phyloP scores from a whole-genome alignment of 2,329 filamentous ascomycete species.

The Ophiostoma sp. region DNA sequence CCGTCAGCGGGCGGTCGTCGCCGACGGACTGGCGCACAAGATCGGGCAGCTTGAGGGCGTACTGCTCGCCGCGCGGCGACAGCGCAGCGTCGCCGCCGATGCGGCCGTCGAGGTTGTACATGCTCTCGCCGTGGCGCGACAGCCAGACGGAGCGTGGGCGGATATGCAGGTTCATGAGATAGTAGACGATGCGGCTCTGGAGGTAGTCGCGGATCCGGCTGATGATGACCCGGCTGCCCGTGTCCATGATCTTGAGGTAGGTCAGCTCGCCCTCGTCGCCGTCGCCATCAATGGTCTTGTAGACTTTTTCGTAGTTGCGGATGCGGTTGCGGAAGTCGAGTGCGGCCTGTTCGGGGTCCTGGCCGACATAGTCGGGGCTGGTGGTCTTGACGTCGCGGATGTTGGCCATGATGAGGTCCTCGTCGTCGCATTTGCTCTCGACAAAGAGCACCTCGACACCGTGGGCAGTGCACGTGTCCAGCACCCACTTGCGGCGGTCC shows the following conservation, averaged over 20 bases:
- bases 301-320: constrained; percentile 94
- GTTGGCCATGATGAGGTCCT: constrained; percentile 95
- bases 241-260: constrained; percentile 96
- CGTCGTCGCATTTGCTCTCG: constrained; percentile 93
- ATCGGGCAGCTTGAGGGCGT: constrained; percentile 77
- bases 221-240: constrained; percentile 94
- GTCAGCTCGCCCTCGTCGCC: constrained; percentile 78
- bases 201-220: constrained; percentile 96
- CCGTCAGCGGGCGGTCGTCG: constrained; percentile 55
- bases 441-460: constrained; percentile 90
- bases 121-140: constrained; percentile 91
- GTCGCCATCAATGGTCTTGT: constrained; percentile 81
- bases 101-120: constrained; percentile 82
- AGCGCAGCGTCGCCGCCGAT: constrained; percentile 90
- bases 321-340: constrained; percentile 91
- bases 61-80: constrained; percentile 79
- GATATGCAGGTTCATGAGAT: constrained; percentile 97
- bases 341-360: constrained; percentile 87
- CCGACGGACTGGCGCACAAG: constrained; percentile 82
- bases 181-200: constrained; percentile 94
- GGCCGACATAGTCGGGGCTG: constrained; percentile 87
- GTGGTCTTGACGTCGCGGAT: constrained; percentile 97
- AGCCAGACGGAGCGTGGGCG: constrained; percentile 95
- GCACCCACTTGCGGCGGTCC: constrained; percentile 81
- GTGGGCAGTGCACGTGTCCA: constrained; percentile 68